Conservation (phyloP, 1,139 yeast species). For the Trichomonascaceae sp. region DNA sequence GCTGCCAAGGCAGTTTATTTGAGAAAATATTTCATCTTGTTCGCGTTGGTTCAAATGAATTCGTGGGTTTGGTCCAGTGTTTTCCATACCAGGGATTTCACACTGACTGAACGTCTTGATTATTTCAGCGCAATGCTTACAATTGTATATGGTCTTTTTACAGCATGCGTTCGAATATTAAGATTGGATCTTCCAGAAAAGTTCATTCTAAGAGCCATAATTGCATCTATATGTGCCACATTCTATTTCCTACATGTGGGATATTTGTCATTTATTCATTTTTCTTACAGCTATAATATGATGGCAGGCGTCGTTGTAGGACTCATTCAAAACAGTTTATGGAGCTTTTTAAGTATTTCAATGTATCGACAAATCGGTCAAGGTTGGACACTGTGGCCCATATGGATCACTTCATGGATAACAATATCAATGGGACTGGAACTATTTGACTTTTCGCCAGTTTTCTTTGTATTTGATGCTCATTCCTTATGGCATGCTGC, state of each 20-base stretch:
- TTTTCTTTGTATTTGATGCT: constrained; percentile 67
- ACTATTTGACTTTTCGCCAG: constrained; percentile 80
- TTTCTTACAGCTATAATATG: constrained; percentile 96
- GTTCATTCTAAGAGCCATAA: constrained; percentile 28
- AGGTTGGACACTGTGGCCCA: constrained; percentile 48
- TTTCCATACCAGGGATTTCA: constrained; percentile 80
- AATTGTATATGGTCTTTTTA: constrained; percentile 71
- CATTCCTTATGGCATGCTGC: constrained; percentile 85
- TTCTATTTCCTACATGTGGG: constrained; percentile 60
- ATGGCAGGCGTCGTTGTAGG: constrained; percentile 80
- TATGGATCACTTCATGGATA: constrained; percentile 47
- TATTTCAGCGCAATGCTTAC: constrained; percentile 91
- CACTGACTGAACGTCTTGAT: constrained; percentile 76
- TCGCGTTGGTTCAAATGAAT: constrained; percentile 60
- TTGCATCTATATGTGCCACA: constrained; percentile 41
- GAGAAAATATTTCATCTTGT: constrained; percentile 37
- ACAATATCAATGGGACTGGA: constrained; percentile 78
- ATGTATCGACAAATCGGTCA: constrained; percentile 14
- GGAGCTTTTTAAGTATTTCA: constrained; percentile 37
- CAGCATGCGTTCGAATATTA: constrained; percentile 53
- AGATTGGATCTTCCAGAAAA: constrained; percentile 44
- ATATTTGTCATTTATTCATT: constrained; percentile 56
- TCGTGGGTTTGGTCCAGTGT: constrained; percentile 87
- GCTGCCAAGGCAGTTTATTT: constrained; percentile 16
- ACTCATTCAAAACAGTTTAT: constrained; percentile 56